These are phyloP conservation scores for Ogataea hybrid DNA, from an alignment of 1,139 yeast species.

Conservation along the genomic window DNA sequence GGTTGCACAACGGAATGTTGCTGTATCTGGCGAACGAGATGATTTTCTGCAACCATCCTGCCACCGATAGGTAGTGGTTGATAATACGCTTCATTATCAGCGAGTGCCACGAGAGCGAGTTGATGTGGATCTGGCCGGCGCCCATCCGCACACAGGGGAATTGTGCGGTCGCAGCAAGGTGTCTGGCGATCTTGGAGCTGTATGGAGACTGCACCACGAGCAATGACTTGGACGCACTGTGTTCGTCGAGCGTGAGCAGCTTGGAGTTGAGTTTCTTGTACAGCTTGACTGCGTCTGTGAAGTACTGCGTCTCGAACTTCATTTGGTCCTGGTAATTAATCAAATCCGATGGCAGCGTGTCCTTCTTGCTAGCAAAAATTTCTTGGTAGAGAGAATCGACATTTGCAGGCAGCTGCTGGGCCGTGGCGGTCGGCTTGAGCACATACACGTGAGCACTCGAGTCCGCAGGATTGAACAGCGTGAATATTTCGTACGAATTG, in stretches of 20 bases:
- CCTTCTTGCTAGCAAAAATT: slow-evolving; percentile 45
- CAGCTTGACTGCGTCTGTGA: slow-evolving; percentile 48
- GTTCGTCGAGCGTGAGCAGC: slow-evolving; percentile 60
- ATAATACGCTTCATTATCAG: slow-evolving; percentile 65
- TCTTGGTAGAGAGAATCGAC: slow-evolving; percentile 57
- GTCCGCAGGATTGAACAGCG: slow-evolving; percentile 69
- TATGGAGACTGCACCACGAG: slow-evolving; percentile 75
- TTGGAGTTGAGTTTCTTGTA: slow-evolving; percentile 53
- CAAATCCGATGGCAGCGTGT: slow-evolving; percentile 43
- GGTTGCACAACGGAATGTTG: slow-evolving; percentile 81
- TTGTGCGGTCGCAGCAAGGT: slow-evolving; percentile 46
- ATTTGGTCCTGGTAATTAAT: slow-evolving; percentile 52
- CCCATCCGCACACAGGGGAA: slow-evolving; percentile 67
- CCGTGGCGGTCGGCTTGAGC: slow-evolving; percentile 64
- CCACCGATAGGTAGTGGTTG: slow-evolving; percentile 70
- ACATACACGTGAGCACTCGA: slow-evolving; percentile 52
- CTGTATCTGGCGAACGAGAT: slow-evolving; percentile 67
- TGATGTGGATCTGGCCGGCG: slow-evolving; percentile 54
- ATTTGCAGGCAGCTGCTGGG: slow-evolving; percentile 63
- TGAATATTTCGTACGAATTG: slow-evolving; percentile 73
- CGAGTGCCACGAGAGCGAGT: slow-evolving; percentile 87
- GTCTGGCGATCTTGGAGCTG: slow-evolving; percentile 41
- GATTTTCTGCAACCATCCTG: slow-evolving; percentile 72
- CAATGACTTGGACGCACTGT: slow-evolving; percentile 64
- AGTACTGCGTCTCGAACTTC: slow-evolving; percentile 52